Conservation (phyloP, 441 rosid species). For the Rhodomyrtus psidioides region DNA sequence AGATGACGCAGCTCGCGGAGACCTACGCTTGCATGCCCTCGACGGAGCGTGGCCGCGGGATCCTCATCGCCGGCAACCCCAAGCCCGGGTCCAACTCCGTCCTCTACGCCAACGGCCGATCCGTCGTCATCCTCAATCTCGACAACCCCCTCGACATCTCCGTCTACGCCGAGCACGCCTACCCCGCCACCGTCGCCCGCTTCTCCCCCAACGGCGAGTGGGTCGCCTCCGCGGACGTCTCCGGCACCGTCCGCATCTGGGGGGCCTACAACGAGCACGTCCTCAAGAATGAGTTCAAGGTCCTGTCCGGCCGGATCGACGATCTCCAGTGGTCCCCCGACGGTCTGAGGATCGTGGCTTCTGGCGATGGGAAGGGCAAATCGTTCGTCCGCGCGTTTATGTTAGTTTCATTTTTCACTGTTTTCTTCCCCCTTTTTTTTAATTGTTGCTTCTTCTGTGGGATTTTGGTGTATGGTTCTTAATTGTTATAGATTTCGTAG, state of each 20-base stretch:
- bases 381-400: constrained; percentile 93
- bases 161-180: constrained; percentile 80
- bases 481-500: not conserved
- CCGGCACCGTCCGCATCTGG: constrained; percentile 90
- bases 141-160: constrained; percentile 68
- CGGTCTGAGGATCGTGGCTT: constrained; percentile 81
- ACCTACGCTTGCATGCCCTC: constrained; percentile 84
- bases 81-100: constrained; percentile 64
- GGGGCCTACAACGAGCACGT: constrained; percentile 72
- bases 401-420: constrained; percentile 26
- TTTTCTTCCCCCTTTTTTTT: not conserved
- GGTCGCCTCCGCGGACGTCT: constrained; percentile 90
- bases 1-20: constrained; percentile 55
- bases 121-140: constrained; percentile 75
- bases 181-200: constrained; percentile 87
- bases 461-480: not conserved
- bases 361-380: constrained; percentile 90
- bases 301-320: constrained; percentile 89
- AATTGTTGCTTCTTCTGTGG: not conserved
- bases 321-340: constrained; percentile 98
- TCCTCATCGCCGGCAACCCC: constrained; percentile 69
- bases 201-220: constrained; percentile 98
- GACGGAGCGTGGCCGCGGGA: constrained; percentile 92
- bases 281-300: constrained; percentile 83
- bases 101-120: constrained; percentile 82